Evolutionary conservation across 2,329 filamentous ascomycete genomes (phyloP), one percentile per base, ranked within the genome.

Genomic region (Chlorencoelia australis): DNA sequence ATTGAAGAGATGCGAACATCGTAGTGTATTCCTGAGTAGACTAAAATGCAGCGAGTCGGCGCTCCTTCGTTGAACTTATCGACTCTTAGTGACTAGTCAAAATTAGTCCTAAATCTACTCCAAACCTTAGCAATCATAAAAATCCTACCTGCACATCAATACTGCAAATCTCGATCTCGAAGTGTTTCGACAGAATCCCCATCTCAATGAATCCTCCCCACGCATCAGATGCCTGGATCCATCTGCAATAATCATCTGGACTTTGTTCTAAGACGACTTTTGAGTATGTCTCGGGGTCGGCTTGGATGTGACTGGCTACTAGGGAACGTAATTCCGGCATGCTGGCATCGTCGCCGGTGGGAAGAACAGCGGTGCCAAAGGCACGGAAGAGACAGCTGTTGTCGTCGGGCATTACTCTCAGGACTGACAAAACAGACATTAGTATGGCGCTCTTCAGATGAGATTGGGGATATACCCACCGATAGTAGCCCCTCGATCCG

Each of bases 131-230:
- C 18, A n/a, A 27, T n/a, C 21, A 11, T 10, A 24, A 24, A 19
- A 6, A 22, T n/a, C 11, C 18, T 51, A 65, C 68, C 57, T 74
- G 69, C 26, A 94, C 85, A 56, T 94, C 86, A 45, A 89, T 80
- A 25, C 82, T 83, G 58, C 77, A 84, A 35, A 94, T 86, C 55
- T 94, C 85, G 18, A 94, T 71, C 41, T 81, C 75, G 56, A 94
- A 94, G 37, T 91, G 76, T 44, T 87, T 75, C 25, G 83, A 84
- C 11, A 96, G 63, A 40, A 94, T 89, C 39, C 77, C 78, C 14
- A 96, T 69, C 59, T 96, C 89, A 46, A 95, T 94, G 5, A 79
- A 85, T 4, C 89, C 89, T 35, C 89, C 89, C 89, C 89, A 96
- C 1, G 79, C 77, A 49, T 89, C 78, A 15, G 80, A 76, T 15